Conservation (phyloP, 2,329 filamentous ascomycete species). For the Aureobasidium mangrovei region DNA sequence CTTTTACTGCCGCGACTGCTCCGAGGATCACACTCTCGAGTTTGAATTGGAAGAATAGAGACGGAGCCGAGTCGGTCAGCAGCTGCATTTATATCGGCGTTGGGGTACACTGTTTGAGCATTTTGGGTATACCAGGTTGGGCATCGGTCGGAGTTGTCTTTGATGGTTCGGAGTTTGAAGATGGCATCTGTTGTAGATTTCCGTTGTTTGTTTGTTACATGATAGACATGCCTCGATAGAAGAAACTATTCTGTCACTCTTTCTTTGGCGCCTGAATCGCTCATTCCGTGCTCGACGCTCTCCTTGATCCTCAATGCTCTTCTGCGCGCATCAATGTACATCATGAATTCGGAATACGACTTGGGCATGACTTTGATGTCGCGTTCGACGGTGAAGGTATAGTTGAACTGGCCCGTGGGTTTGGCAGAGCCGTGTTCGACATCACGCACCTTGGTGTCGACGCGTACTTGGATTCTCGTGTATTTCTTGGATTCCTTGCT, state of each 20-base stretch:
- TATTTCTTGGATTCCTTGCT: conserved; percentile 31
- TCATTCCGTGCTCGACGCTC: conserved; percentile 27
- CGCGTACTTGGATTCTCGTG: conserved; percentile 59
- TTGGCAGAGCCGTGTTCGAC: conserved; percentile 61
- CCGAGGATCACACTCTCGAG: conserved; percentile 35
- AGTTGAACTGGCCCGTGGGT: conserved; percentile 67
- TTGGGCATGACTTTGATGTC: conserved; percentile 58
- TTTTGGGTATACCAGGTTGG: neutral
- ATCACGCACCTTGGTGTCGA: conserved; percentile 63
- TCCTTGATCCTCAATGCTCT: conserved; percentile 45
- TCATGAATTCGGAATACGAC: conserved; percentile 56
- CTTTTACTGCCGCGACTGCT: conserved; percentile 38
- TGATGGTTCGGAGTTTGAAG: too few relatives aligned
- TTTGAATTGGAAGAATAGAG: conserved; percentile 33
- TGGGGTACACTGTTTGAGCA: neutral
- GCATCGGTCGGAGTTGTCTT: neutral
- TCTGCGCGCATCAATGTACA: conserved; percentile 53
- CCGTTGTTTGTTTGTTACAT: neutral
- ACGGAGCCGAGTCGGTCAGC: neutral
- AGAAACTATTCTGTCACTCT: conserved; percentile 24
- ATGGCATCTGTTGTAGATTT: neutral
- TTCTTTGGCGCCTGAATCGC: conserved; percentile 22
- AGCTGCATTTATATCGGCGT: neutral
- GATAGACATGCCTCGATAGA: neutral
- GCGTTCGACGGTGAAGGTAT: conserved; percentile 59